Conservation (phyloP, 2,329 filamentous ascomycete species). For the Mariannaea sp. region DNA sequence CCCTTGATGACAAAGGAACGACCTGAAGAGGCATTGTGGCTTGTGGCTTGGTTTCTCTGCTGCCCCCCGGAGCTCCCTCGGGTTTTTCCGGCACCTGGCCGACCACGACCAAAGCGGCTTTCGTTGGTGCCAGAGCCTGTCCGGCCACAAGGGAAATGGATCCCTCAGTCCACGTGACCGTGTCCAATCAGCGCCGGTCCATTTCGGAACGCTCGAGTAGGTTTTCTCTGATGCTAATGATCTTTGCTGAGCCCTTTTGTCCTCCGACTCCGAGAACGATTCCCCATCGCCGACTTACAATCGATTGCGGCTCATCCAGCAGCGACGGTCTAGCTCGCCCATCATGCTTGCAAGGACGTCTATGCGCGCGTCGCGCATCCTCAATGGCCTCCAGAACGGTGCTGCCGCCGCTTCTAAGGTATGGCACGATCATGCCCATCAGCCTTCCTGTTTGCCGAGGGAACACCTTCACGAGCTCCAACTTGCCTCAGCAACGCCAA, state of each 20-base stretch:
- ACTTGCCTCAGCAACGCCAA: slow-evolving; percentile 36
- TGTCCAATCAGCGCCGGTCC: slow-evolving; percentile 49
- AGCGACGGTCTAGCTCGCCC: slow-evolving; percentile 51
- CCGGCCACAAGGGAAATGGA: slow-evolving; percentile 27
- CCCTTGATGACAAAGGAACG: background rate
- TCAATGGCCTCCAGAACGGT: slow-evolving; percentile 77
- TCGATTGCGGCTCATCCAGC: slow-evolving; percentile 45
- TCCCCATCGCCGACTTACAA: slow-evolving; percentile 44
- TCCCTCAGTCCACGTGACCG: slow-evolving; percentile 41
- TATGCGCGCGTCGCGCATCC: slow-evolving; percentile 85
- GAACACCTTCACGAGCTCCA: slow-evolving; percentile 36
- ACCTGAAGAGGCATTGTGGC: no score
- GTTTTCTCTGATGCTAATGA: slow-evolving; percentile 47
- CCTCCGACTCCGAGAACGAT: slow-evolving; percentile 46
- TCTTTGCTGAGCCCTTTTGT: slow-evolving; percentile 48
- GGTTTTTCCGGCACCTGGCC: slow-evolving; percentile 12
- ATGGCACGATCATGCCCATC: slow-evolving; percentile 50
- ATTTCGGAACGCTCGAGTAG: slow-evolving; percentile 50
- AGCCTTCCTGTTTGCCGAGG: slow-evolving; percentile 44
- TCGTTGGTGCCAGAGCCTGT: slow-evolving; percentile 28
- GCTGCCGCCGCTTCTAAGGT: slow-evolving; percentile 76
- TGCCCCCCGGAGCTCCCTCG: slow-evolving; percentile 1
- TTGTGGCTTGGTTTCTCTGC: background rate
- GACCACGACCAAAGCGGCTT: slow-evolving; percentile 9
- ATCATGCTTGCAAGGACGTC: slow-evolving; percentile 93